A percentile compares a stretch with the other conserved stretches of the same genome.
phyloP scores from a whole-genome alignment of 331 rosid species.

The Cydonia oblonga region DNA sequence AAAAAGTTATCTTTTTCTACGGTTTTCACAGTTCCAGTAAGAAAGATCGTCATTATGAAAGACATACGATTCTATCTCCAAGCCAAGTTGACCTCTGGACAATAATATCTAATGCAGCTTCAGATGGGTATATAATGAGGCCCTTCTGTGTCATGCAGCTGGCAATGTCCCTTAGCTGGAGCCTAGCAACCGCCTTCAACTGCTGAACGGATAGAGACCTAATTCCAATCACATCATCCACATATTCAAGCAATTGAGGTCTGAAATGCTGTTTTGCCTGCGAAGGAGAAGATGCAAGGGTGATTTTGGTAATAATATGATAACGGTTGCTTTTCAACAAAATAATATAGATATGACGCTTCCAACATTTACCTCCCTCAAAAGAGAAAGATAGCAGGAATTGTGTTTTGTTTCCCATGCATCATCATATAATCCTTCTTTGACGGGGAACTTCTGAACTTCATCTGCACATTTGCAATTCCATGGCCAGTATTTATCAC shows the following conservation, averaged over 20 bases:
- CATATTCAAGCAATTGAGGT: conserved; percentile 4
- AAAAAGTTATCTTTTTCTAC: not conserved
- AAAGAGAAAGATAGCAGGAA: conserved; percentile 8
- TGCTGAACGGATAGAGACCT: conserved; percentile 7
- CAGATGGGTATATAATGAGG: conserved; percentile 11
- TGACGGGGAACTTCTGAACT: conserved; percentile 11
- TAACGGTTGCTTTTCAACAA: not conserved
- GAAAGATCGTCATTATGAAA: not conserved
- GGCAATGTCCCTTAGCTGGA: conserved; percentile 13
- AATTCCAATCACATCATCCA: conserved; percentile 17
- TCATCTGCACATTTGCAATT: conserved; percentile 15
- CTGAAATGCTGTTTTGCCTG: conserved; percentile 13
- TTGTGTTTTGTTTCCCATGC: conserved; percentile 11
- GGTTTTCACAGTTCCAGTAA: not conserved
- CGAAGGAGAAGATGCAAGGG: not conserved
- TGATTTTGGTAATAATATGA: not conserved
- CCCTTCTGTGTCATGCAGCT: conserved; percentile 6
- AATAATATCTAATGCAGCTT: conserved; percentile 9
- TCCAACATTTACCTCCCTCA: conserved; percentile 8
- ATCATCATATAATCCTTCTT: conserved; percentile 11
- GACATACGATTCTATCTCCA: conserved; percentile 14
- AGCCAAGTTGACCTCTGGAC: conserved; percentile 4
- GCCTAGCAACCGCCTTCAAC: conserved; percentile 13
- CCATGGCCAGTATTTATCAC: conserved; percentile 16
- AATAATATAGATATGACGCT: not conserved